Base-by-base conservation (phyloP, 2,329 filamentous ascomycete species). In the Penicillium sp. region DNA sequence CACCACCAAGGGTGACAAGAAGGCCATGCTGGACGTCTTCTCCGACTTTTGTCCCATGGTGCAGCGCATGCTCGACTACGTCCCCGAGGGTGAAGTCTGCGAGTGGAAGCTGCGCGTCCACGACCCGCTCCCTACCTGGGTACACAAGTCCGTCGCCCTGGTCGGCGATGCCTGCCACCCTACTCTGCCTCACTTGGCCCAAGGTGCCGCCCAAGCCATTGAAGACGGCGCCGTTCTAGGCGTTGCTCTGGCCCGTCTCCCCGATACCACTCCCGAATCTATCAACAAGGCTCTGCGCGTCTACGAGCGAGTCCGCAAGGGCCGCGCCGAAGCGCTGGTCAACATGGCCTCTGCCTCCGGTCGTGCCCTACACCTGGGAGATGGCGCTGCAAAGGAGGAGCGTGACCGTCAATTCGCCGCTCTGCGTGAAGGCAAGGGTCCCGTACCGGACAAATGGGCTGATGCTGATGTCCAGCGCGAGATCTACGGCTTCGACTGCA, bases 381-480 rank as follows among this genome's bases (percentile, higher is more conserved):
- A 81, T 5, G 82, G 82, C 5, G 78, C 76, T 33, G 82, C 80
- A 7, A 82, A 84, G 69, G 79, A 81, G 60, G 79, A 83, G 66
- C 70, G 81, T 4, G 81, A 85, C 57, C 77, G 73, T 64, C 72
- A 78, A 46, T 84, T 84, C 65, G 78, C 76, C 48, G 78, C 79
- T 47, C 74, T 81, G 54, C 76, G 74, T 56, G 64, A 73, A 59
- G 72, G 71, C 48, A 79, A 77, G 63, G 76, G 77, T 1, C 76
- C 74, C 18, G 71, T 72, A 8, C 72, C 72, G 9, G 85, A 88
- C 70, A 87, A 86, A 73, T 88, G 85, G 85, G 83, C 83, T 3
- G 86, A 85, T 67, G 83, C 84, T 9, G 84, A 87, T 62, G 82
- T 87, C 38, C 85, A 88, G 69, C 78, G 80, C 68, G 80, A 81